These are phyloP conservation scores for Nigrograna mackinnonii DNA, from an alignment of 2,329 filamentous ascomycete genomes.

Conservation along the genomic window DNA sequence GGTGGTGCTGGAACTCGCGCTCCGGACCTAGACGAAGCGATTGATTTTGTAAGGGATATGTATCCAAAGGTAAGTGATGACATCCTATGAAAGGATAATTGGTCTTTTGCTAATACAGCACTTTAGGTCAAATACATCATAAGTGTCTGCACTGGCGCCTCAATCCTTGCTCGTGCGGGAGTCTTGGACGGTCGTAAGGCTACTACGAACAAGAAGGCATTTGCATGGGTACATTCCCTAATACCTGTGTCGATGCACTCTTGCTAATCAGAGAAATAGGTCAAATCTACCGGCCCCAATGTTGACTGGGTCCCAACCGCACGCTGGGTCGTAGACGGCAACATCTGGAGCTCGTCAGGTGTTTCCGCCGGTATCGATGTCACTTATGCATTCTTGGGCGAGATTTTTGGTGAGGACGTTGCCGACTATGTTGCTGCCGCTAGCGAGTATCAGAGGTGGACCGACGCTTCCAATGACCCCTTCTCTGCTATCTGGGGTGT, in stretches of 20 bases:
- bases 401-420: constrained; percentile 57
- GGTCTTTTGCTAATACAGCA: background rate
- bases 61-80: constrained; percentile 50
- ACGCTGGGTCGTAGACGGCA: constrained; percentile 68
- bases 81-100: constrained; percentile 13
- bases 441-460: constrained; percentile 61
- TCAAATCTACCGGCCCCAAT: constrained; percentile 51
- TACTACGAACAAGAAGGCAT: constrained; percentile 68
- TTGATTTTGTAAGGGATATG: constrained; percentile 52
- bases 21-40: constrained; percentile 36
- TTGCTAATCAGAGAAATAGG: constrained; percentile 16
- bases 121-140: constrained; percentile 59
- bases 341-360: constrained; percentile 68
- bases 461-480: constrained; percentile 55
- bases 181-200: constrained; percentile 63
- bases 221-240: constrained; percentile 30
- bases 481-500: constrained; percentile 49
- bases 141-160: constrained; percentile 68
- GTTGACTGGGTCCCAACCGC: constrained; percentile 58
- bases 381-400: constrained; percentile 58
- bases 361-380: constrained; percentile 66
- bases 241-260: background rate
- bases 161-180: constrained; percentile 61
- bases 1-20: constrained; percentile 59
- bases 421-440: constrained; percentile 51